Conservation (phyloP, 257 asterid species). For the Ilex aquifolium region DNA sequence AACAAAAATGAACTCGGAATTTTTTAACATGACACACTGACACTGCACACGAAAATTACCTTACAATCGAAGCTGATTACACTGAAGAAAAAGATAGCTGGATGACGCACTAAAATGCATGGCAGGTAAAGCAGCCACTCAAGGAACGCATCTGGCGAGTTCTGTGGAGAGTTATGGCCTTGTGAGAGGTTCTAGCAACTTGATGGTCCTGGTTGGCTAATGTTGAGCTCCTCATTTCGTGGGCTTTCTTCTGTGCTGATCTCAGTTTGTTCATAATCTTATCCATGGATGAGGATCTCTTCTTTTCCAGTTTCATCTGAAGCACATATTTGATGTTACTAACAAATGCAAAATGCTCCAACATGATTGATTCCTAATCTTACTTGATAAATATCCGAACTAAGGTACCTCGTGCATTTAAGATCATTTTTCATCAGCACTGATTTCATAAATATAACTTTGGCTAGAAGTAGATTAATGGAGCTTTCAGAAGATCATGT, state of each 20-base stretch:
- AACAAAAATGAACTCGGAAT: too few relatives aligned
- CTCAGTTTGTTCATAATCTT: slow-evolving; percentile 80
- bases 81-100: not conserved
- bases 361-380: too few relatives aligned
- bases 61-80: slow-evolving; percentile 12
- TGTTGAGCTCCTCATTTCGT: slow-evolving; percentile 65
- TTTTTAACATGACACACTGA: too few relatives aligned
- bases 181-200: slow-evolving; percentile 34
- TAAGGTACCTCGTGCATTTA: too few relatives aligned
- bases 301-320: slow-evolving; percentile 95
- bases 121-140: slow-evolving; percentile 94
- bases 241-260: slow-evolving; percentile 90
- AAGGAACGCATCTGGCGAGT: slow-evolving; percentile 61
- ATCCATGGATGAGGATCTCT: slow-evolving; percentile 92
- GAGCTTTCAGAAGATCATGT: too few relatives aligned
- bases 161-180: slow-evolving; percentile 54
- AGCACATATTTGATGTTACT: slow-evolving; percentile 12
- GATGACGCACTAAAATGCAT: slow-evolving; percentile 42
- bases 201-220: slow-evolving; percentile 39
- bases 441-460: too few relatives aligned
- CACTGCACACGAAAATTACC: slow-evolving; percentile 21
- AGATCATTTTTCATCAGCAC: too few relatives aligned
- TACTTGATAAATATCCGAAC: too few relatives aligned
- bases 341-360: too few relatives aligned
- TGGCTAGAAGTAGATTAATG: too few relatives aligned